These are phyloP conservation scores for Podospora anserina DNA, from an alignment of 495 filamentous ascomycete species.

Conservation along the genomic window DNA sequence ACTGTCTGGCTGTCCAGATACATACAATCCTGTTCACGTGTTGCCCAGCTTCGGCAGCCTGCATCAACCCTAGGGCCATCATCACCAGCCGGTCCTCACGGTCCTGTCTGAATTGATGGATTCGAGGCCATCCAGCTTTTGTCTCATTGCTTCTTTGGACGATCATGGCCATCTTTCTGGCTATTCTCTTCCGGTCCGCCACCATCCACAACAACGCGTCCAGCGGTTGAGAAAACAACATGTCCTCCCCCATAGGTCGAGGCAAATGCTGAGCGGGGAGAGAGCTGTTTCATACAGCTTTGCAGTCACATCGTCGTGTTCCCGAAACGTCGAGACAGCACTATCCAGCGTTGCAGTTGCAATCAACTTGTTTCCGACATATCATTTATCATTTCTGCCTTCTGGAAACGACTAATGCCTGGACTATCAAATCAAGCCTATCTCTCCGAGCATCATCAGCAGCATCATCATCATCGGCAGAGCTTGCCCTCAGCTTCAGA, in stretches of 20 bases:
- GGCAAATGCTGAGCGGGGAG: background rate
- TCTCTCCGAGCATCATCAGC: background rate
- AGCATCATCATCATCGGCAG: background rate
- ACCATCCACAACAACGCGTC: background rate
- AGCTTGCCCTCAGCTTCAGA: background rate
- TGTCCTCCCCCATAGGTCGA: background rate
- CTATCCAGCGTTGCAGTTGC: background rate
- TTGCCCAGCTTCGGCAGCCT: background rate
- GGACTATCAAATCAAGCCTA: background rate
- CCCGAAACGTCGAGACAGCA: slow-evolving; percentile 9
- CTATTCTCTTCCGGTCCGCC: slow-evolving; percentile 10
- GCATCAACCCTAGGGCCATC: background rate
- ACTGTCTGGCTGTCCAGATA: background rate
- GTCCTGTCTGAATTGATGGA: background rate
- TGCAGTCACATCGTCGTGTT: slow-evolving; percentile 4
- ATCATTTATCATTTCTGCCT: background rate
- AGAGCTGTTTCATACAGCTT: slow-evolving; percentile 3
- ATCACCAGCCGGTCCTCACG: background rate
- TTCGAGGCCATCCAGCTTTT: background rate
- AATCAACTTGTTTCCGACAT: slow-evolving; percentile 1
- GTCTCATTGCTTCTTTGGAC: background rate
- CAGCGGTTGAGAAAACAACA: background rate
- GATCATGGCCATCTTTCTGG: slow-evolving; percentile 17
- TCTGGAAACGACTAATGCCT: background rate
- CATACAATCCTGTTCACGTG: slow-evolving; percentile 10